These are phyloP conservation scores for Ogataea pini DNA, from an alignment of 805 yeast genomes.

Conservation along the genomic window DNA sequence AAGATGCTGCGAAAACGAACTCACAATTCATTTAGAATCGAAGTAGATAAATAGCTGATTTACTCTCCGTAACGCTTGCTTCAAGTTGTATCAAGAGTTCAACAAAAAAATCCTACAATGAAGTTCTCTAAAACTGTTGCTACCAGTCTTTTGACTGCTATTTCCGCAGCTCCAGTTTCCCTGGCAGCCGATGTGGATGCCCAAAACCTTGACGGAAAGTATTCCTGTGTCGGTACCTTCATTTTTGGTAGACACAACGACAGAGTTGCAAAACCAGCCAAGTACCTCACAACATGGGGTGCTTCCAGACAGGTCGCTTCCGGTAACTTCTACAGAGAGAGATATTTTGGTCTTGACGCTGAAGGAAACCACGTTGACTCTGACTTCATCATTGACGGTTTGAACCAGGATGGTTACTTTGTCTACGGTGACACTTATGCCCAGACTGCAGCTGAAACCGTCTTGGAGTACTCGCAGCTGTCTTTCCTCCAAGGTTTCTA, in stretches of 20 bases:
- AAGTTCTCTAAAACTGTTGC: background rate
- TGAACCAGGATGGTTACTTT: constrained; percentile 38
- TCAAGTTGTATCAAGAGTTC: too few relatives aligned
- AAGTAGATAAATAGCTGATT: too few relatives aligned
- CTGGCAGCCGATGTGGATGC: constrained; percentile 24
- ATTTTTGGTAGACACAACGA: constrained; percentile 53
- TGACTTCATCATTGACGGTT: constrained; percentile 33
- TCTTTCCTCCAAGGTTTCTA: constrained; percentile 50
- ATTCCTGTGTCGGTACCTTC: constrained; percentile 41
- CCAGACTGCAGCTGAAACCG: constrained; percentile 39
- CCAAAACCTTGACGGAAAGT: constrained; percentile 24
- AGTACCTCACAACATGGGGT: constrained; percentile 45
- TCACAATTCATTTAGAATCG: too few relatives aligned
- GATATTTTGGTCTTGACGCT: constrained; percentile 42
- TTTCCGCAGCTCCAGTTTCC: constrained; percentile 5
- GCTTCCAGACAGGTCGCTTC: constrained; percentile 38
- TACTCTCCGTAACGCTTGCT: too few relatives aligned
- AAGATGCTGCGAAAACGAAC: too few relatives aligned
- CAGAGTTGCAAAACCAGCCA: constrained; percentile 47
- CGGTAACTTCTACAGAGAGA: constrained; percentile 43
- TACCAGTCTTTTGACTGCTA: constrained; percentile 1
- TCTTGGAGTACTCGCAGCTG: constrained; percentile 42
- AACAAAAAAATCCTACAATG: background rate
- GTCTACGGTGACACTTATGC: constrained; percentile 40
- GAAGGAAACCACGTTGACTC: constrained; percentile 28